Evolutionary conservation across 2,329 filamentous ascomycete genomes (phyloP), one percentile per base, ranked within the genome.

Genomic region (Aspergillus fructus): DNA sequence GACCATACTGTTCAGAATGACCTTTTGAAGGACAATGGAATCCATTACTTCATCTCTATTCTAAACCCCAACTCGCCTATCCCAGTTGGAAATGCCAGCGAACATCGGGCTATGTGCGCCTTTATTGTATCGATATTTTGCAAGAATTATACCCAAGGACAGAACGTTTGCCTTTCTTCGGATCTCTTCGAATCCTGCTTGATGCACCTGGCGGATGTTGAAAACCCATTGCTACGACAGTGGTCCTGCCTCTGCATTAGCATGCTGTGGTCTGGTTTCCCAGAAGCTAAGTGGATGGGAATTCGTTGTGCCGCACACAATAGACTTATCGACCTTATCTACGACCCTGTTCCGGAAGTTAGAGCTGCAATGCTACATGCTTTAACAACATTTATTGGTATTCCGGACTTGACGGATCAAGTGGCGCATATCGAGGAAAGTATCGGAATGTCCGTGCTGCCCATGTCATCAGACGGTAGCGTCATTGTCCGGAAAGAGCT

Each of bases 31-130:
- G 94, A 99, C 71, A 96, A 93, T 67, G 94, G 94, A 6, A 97
- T 96, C 70, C 91, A 91, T 68, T 99, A 99, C 76, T 99, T 99
- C 73, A 92, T 94, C 52, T 89, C 88, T 61, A 96, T 97, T 53
- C 83, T 97, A 62, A 93, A 93, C 68, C 91, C 93, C 2, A 85
- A 85, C 9, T 91, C 93, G 62, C 85, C 86, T 2, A 88, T 97
- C 49, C 91, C 92, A 0, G 89, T 96, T 21, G 87, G 89, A 34
- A 96, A 97, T 70, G 88, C 88, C 54, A 91, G 92, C 65, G 94
- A 97, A 76, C 94, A 99, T 78, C 91, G 96, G 69, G 94, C 94
- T 43, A 99, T 99, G 94, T 97, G 94, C 72, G 93, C 94, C 2
- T 99, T 99, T 71, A 96, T 99, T 60, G 85, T 97, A 42, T 90